Percentiles rank a stretch among this genome's conserved stretches.
These are phyloP conservation scores for Pueraria montana DNA, from an alignment of 306 rosid species.

Conservation along the genomic window DNA sequence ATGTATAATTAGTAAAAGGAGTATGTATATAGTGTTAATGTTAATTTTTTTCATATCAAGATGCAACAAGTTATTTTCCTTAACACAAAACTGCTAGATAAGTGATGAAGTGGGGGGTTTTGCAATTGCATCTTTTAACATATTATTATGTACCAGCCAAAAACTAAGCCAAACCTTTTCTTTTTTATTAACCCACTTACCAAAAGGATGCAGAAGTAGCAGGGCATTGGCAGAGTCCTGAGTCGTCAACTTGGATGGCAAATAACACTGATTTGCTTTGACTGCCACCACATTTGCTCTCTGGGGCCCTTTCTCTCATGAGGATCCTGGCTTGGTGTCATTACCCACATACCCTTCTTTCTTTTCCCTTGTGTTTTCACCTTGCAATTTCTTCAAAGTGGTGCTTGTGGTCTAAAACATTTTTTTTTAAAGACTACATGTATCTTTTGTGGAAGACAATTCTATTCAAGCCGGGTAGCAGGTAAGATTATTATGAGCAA, in stretches of 20 bases:
- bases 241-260: constrained; percentile 37
- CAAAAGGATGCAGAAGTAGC: constrained; percentile 42
- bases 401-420: neutral
- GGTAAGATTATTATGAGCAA: no score
- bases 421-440: no score
- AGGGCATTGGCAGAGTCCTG: constrained; percentile 42
- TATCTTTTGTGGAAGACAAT: no score
- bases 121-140: constrained; percentile 26
- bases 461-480: no score
- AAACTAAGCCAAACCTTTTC: constrained; percentile 5
- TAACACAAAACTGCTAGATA: constrained; percentile 25
- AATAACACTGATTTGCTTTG: constrained; percentile 41
- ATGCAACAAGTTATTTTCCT: constrained; percentile 1
- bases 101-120: constrained; percentile 16
- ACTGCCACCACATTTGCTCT: constrained; percentile 47
- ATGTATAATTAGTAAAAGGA: neutral
- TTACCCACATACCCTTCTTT: neutral
- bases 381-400: constrained; percentile 17
- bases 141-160: constrained; percentile 6
- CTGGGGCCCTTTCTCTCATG: constrained; percentile 30
- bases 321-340: neutral
- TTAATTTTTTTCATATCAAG: neutral
- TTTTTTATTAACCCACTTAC: constrained; percentile 24
- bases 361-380: constrained; percentile 25
- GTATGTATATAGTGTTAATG: neutral